Evolutionary conservation across 2,329 filamentous ascomycete species (phyloP).

Genomic region (Pseudogymnoascus sp.): DNA sequence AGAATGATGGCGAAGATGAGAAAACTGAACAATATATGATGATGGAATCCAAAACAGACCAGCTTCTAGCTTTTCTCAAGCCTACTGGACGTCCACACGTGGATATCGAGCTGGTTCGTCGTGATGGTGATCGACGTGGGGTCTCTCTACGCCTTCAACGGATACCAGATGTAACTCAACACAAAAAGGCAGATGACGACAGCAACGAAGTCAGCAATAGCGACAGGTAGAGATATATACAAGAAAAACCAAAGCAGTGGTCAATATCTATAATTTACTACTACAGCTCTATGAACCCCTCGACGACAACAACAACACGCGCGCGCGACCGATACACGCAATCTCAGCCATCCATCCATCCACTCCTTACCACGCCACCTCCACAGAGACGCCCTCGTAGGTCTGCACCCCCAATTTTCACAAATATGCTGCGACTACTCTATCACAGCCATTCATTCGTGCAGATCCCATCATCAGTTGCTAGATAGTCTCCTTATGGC

Average conservation of each 20-base stretch:
- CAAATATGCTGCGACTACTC: neutral
- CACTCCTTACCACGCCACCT: neutral
- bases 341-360: slow-evolving; percentile 9
- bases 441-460: slow-evolving; percentile 2
- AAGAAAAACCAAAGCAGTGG: neutral
- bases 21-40: neutral
- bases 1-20: neutral
- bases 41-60: neutral
- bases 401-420: slow-evolving; percentile 1
- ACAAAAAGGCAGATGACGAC: neutral
- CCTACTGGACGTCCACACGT: neutral
- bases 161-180: neutral
- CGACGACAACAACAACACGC: neutral
- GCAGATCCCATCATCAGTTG: neutral
- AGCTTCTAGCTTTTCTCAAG: neutral
- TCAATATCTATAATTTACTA: neutral
- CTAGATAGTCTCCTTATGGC: neutral
- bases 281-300: neutral
- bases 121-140: neutral
- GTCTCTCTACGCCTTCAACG: neutral
- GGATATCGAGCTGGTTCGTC: neutral
- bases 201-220: neutral
- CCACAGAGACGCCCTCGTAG: neutral
- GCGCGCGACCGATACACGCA: slow-evolving; percentile 1
- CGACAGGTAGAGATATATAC: neutral